Evolutionary conservation across 2,329 filamentous ascomycete genomes (phyloP).

Genomic region (Stenocarpella maydis): DNA sequence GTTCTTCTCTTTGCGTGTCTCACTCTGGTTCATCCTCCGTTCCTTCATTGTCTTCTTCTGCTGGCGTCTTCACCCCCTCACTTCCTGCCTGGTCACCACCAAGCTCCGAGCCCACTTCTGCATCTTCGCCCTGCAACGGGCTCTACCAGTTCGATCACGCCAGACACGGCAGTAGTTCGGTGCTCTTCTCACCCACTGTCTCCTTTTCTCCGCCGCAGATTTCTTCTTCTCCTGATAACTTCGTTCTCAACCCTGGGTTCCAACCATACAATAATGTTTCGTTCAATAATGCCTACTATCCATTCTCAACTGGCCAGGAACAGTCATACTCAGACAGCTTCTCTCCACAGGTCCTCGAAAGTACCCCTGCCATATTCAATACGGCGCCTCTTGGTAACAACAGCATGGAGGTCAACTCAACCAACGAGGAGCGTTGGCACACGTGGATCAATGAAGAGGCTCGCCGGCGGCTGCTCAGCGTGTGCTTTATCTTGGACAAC

Average conservation of each 20-base stretch:
- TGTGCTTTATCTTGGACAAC: constrained; percentile 65
- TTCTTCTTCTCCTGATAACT: constrained; percentile 36
- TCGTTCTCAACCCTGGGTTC: constrained; percentile 30
- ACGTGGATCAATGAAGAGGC: constrained; percentile 62
- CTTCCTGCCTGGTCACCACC: constrained; percentile 33
- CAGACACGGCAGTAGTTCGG: constrained; percentile 26
- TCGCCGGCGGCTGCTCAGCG: constrained; percentile 60
- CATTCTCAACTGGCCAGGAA: constrained; percentile 35
- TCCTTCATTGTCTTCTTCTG: constrained; percentile 37
- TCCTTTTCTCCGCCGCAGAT: constrained; percentile 31
- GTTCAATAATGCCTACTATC: constrained; percentile 36
- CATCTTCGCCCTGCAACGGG: constrained; percentile 26
- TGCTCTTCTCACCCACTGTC: constrained; percentile 29
- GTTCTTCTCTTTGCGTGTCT: constrained; percentile 41
- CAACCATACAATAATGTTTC: constrained; percentile 32
- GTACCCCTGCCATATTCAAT: constrained; percentile 40
- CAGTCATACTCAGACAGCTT: constrained; percentile 44
- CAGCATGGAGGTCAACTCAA: constrained; percentile 32
- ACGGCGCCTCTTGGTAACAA: constrained; percentile 35
- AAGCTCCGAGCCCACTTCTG: constrained; percentile 24
- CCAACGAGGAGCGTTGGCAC: constrained; percentile 54
- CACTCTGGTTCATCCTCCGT: constrained; percentile 40
- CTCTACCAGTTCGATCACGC: constrained; percentile 25
- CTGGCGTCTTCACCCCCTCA: constrained; percentile 23
- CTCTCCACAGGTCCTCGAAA: constrained; percentile 43